Conservation (phyloP, 768 basidiomycete genomes). For the Leccinum uliginosum region DNA sequence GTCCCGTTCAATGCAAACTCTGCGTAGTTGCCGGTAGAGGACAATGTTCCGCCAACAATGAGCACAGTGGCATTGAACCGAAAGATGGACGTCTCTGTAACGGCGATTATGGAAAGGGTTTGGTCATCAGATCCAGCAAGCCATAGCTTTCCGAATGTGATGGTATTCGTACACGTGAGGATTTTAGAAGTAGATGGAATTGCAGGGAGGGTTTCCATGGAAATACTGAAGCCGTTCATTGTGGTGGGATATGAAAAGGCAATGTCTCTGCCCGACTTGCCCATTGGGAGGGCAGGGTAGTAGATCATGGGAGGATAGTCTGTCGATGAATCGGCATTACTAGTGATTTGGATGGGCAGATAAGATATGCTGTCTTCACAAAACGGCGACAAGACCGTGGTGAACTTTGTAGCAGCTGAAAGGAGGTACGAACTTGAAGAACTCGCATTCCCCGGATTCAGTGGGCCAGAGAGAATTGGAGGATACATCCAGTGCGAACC, state of each 20-base stretch:
- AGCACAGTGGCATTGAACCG: not conserved
- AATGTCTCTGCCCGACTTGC: not conserved
- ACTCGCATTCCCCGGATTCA: not conserved
- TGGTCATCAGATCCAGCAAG: not conserved
- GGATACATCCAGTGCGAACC: not conserved
- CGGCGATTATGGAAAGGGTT: not conserved
- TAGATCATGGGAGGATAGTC: not conserved
- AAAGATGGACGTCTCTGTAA: not conserved
- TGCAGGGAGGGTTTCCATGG: not conserved
- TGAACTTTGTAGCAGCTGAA: not conserved
- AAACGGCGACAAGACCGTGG: not conserved
- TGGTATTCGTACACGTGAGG: not conserved
- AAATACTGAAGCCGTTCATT: conserved; percentile 1
- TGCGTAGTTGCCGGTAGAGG: not conserved
- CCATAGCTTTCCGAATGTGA: not conserved
- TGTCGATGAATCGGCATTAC: no score
- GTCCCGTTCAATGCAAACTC: not conserved
- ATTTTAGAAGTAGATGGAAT: not conserved
- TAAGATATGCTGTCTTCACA: not conserved
- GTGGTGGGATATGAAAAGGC: not conserved
- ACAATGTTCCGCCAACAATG: not conserved
- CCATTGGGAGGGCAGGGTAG: not conserved
- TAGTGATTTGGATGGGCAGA: not conserved
- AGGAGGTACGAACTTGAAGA: not conserved
- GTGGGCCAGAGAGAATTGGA: not conserved